Evolutionary conservation across 306 rosid species (phyloP).

Genomic region (Vigna hirtella): DNA sequence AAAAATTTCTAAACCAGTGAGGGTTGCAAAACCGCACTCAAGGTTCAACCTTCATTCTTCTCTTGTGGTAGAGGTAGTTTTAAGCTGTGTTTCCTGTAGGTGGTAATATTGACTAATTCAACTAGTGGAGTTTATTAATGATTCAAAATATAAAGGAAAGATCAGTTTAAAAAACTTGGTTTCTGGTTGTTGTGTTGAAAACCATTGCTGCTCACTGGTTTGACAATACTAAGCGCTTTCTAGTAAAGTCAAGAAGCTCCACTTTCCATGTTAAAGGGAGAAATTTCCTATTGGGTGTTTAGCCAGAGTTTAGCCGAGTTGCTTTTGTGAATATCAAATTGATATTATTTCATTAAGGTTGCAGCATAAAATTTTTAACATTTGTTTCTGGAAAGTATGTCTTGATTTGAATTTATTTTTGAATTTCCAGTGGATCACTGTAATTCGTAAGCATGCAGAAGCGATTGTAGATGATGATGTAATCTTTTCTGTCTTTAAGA

Average conservation of each 20-base stretch:
- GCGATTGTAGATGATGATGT: constrained; percentile 74
- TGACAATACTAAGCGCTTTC: constrained; percentile 3
- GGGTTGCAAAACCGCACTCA: neutral
- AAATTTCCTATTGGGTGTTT: constrained; percentile 30
- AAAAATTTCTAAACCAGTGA: neutral
- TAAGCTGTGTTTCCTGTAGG: constrained; percentile 17
- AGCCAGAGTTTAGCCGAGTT: neutral
- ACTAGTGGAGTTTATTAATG: neutral
- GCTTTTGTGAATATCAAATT: constrained; percentile 12
- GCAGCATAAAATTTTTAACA: constrained; percentile 18
- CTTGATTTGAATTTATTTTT: constrained; percentile 51
- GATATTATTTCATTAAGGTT: neutral
- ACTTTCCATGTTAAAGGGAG: neutral
- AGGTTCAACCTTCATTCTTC: constrained; percentile 2
- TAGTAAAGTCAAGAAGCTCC: neutral
- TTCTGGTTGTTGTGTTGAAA: neutral
- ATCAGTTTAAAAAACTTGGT: neutral
- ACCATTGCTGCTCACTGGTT: neutral
- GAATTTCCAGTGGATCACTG: constrained; percentile 83
- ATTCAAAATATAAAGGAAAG: constrained; percentile 20
- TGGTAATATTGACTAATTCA: neutral
- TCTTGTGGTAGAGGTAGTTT: neutral
- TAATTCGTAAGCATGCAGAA: constrained; percentile 87
- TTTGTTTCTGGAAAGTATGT: constrained; percentile 26
- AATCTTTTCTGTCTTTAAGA: constrained; percentile 69